Percentiles rank a stretch among this genome's conserved stretches.
phyloP scores from a whole-genome alignment of 768 basidiomycete species.

The Mycena alexandri region DNA sequence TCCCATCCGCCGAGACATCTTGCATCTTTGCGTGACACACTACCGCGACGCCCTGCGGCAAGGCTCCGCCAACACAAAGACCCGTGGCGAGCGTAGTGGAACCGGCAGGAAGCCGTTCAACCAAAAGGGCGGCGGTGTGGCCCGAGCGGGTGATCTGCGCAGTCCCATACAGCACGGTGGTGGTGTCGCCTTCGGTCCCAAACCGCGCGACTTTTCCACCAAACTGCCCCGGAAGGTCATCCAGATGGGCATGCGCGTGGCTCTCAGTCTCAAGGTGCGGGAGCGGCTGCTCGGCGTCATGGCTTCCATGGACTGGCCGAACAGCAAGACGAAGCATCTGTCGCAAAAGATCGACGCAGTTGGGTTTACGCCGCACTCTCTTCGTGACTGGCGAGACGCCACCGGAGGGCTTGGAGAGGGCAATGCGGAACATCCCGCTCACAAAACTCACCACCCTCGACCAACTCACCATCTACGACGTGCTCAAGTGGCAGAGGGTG shows the following conservation, averaged over 20 bases:
- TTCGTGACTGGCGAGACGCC: constrained; percentile 79
- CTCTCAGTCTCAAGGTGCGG: constrained; percentile 84
- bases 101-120: constrained; percentile 90
- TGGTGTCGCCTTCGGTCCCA: constrained; percentile 92
- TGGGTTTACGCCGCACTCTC: constrained; percentile 80
- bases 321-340: constrained; percentile 78
- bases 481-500: constrained; percentile 86
- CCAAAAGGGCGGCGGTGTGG: constrained; percentile 93
- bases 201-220: constrained; percentile 92
- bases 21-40: constrained; percentile 92
- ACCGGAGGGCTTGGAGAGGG: constrained; percentile 68
- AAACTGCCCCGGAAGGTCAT: constrained; percentile 94
- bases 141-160: constrained; percentile 90
- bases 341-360: constrained; percentile 68
- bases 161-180: constrained; percentile 92
- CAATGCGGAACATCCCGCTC: constrained; percentile 78
- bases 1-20: constrained; percentile 91
- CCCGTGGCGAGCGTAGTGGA: constrained; percentile 89
- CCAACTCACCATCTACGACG: constrained; percentile 83
- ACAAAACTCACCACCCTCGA: constrained; percentile 73
- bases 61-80: constrained; percentile 93
- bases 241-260: constrained; percentile 93
- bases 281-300: constrained; percentile 84
- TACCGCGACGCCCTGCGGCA: constrained; percentile 91
- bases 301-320: constrained; percentile 77